phyloP scores from a whole-genome alignment of 1,284 basidiomycete species.

The Microbotryum silenes-acaulis region DNA sequence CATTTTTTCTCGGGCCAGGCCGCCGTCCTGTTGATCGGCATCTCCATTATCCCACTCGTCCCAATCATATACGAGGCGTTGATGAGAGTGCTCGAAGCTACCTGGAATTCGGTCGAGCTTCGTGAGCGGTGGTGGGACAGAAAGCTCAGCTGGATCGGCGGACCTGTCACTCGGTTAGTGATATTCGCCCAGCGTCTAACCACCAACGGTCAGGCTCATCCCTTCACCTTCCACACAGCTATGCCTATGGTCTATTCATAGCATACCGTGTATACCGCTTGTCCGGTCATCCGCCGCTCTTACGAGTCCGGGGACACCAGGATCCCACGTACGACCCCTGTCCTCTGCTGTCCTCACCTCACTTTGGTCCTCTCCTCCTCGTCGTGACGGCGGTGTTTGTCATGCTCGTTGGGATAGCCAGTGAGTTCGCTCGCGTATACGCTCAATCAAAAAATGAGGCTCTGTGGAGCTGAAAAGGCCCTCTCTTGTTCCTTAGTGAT shows the following conservation, averaged over 20 bases:
- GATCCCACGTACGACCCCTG: background rate
- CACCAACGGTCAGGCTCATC: background rate
- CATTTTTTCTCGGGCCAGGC: background rate
- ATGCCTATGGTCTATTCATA: constrained; percentile 10
- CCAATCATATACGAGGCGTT: constrained; percentile 7
- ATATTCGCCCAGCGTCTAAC: background rate
- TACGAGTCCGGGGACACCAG: background rate
- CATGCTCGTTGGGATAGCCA: constrained; percentile 6
- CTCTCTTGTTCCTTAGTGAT: constrained; percentile 7
- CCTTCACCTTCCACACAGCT: constrained; percentile 4
- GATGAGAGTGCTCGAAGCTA: constrained; percentile 4
- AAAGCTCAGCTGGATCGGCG: constrained; percentile 22
- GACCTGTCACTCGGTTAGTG: constrained; percentile 20
- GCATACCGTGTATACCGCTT: constrained; percentile 11
- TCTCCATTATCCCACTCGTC: constrained; percentile 16
- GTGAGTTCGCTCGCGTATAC: constrained; percentile 3
- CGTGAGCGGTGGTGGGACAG: constrained; percentile 13
- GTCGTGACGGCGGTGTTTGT: constrained; percentile 4
- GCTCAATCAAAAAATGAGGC: too few relatives aligned
- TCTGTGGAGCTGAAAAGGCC: too few relatives aligned
- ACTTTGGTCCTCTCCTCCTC: constrained; percentile 5
- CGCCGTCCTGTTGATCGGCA: constrained; percentile 13
- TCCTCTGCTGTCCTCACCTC: constrained; percentile 6
- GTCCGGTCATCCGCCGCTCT: constrained; percentile 4
- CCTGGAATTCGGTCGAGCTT: constrained; percentile 10